Conservation (phyloP, 2,329 filamentous ascomycete genomes). For the Phaeosphaeriaceae sp. region DNA sequence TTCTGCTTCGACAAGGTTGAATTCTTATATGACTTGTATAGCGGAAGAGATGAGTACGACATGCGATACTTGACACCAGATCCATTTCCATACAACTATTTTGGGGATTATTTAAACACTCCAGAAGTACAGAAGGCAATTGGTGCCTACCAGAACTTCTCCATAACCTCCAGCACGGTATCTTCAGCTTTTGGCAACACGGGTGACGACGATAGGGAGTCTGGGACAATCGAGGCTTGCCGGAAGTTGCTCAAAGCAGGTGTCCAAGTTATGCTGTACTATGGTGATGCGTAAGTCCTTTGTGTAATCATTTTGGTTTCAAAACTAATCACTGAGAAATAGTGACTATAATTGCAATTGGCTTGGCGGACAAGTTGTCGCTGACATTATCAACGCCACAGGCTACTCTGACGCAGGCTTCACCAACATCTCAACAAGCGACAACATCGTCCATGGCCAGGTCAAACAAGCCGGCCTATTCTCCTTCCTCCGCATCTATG, state of each 20-base stretch:
- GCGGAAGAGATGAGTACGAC: constrained; percentile 65
- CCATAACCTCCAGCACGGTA: constrained; percentile 54
- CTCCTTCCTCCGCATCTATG: constrained; percentile 59
- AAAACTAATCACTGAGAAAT: background rate
- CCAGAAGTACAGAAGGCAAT: constrained; percentile 62
- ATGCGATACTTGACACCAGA: constrained; percentile 62
- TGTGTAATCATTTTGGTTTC: background rate
- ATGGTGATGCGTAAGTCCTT: constrained; percentile 52
- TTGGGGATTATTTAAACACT: constrained; percentile 64
- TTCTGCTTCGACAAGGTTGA: constrained; percentile 64
- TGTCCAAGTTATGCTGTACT: constrained; percentile 52
- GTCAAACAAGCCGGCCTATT: constrained; percentile 60
- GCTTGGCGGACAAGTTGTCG: constrained; percentile 53
- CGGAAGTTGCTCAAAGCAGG: constrained; percentile 48
- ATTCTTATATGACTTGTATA: constrained; percentile 57
- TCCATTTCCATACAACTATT: constrained; percentile 65
- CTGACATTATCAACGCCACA: constrained; percentile 48
- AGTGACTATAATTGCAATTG: constrained; percentile 57
- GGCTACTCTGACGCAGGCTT: constrained; percentile 57
- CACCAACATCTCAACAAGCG: constrained; percentile 53
- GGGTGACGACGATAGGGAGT: constrained; percentile 58
- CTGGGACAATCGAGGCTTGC: constrained; percentile 52
- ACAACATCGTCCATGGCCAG: constrained; percentile 59
- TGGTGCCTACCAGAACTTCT: constrained; percentile 66
- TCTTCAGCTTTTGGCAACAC: constrained; percentile 54